Evolutionary conservation across 106 monocot genomes (phyloP).

Genomic region (Platanthera zijinensis): DNA sequence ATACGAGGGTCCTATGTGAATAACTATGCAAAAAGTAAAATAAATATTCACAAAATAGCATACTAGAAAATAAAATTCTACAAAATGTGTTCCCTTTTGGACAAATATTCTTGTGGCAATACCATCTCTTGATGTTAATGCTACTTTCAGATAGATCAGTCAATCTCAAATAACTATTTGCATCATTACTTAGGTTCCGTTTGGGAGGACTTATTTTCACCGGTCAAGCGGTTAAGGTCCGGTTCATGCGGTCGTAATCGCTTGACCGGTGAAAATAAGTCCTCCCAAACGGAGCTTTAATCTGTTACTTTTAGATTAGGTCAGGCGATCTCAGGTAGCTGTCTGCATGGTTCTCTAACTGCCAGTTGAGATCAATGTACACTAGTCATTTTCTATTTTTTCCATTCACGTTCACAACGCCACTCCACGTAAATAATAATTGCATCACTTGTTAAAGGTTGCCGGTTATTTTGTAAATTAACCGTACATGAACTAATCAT

Average conservation of each 20-base stretch:
- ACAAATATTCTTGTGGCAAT: neutral
- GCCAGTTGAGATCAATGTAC: neutral
- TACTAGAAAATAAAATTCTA: too few relatives aligned
- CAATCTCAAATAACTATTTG: neutral
- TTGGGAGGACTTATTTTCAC: too few relatives aligned
- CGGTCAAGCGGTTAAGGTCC: too few relatives aligned
- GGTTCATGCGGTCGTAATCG: too few relatives aligned
- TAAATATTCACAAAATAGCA: too few relatives aligned
- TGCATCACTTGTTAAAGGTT: neutral
- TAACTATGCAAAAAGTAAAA: too few relatives aligned
- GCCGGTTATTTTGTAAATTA: neutral
- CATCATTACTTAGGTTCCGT: neutral
- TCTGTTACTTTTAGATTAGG: neutral
- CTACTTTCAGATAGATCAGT: neutral
- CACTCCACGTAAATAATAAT: too few relatives aligned
- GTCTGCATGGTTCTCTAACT: neutral
- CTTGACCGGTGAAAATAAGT: too few relatives aligned
- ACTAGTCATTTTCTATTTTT: neutral
- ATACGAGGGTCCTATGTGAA: too few relatives aligned
- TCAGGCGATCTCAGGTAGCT: neutral
- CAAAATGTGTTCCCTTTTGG: neutral
- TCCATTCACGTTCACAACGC: neutral
- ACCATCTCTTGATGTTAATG: neutral
- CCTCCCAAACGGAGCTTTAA: too few relatives aligned
- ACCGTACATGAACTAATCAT: constrained; percentile 3